These are phyloP conservation scores for Melanogaster broomeanus DNA, from an alignment of 768 basidiomycete genomes.

Conservation along the genomic window DNA sequence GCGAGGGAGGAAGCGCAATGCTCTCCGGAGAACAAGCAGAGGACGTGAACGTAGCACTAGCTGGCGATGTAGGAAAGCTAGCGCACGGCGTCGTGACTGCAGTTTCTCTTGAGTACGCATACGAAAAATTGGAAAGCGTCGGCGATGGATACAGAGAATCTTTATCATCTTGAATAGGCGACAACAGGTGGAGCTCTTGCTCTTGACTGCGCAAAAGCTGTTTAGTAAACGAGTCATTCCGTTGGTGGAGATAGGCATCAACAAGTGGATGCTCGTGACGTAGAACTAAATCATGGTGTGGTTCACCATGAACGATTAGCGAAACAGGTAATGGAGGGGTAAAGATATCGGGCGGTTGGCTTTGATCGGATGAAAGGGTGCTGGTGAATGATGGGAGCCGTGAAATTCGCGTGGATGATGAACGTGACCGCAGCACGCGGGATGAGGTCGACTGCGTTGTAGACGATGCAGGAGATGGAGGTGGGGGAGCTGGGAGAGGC, in stretches of 20 bases:
- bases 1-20: conserved; percentile 27
- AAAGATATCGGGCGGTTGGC: conserved; percentile 25
- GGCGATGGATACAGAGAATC: conserved; percentile 30
- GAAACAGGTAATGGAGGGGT: conserved; percentile 29
- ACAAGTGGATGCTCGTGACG: conserved; percentile 13
- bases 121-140: conserved; percentile 29
- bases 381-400: conserved; percentile 17
- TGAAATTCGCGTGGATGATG: conserved; percentile 13
- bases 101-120: conserved; percentile 26
- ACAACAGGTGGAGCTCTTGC: conserved; percentile 17
- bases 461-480: conserved; percentile 30
- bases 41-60: conserved; percentile 14
- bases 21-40: conserved; percentile 23
- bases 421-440: conserved; percentile 12
- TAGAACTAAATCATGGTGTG: conserved; percentile 24
- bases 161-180: conserved; percentile 17
- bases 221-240: background rate
- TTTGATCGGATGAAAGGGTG: conserved; percentile 28
- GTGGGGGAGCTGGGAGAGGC: conserved; percentile 14
- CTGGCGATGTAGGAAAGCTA: conserved; percentile 25
- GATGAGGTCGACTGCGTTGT: conserved; percentile 12
- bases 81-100: conserved; percentile 23
- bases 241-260: conserved; percentile 2
- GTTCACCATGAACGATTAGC: conserved; percentile 30
- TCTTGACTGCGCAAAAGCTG: conserved; percentile 4